Conservation (phyloP, 202 grass and related monocot genomes). For the Zoysia matrella region DNA sequence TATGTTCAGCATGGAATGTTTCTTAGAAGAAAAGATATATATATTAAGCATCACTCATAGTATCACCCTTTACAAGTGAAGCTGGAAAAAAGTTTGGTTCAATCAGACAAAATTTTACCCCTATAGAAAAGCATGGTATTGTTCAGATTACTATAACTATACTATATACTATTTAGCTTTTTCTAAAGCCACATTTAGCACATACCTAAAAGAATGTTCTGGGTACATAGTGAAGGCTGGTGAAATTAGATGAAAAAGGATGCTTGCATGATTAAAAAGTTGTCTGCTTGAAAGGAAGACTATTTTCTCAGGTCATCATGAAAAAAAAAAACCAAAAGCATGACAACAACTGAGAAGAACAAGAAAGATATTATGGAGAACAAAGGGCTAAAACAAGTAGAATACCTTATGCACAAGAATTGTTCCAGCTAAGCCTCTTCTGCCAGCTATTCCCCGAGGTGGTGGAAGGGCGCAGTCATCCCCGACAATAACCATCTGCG, state of each 20-base stretch:
- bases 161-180: not conserved
- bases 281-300: not conserved
- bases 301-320: slow-evolving; percentile 17
- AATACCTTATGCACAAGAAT: not conserved
- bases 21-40: not conserved
- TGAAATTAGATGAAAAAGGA: slow-evolving; percentile 25
- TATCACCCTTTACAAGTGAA: slow-evolving; percentile 14
- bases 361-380: slow-evolving; percentile 35
- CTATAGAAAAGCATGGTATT: not conserved
- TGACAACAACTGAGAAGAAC: not conserved
- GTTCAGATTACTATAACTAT: slow-evolving; percentile 7
- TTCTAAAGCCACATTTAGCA: slow-evolving; percentile 20
- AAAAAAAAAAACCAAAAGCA: not conserved
- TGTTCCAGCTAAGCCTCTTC: too few species aligned
- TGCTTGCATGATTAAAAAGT: slow-evolving; percentile 12
- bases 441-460: too few species aligned
- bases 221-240: not conserved
- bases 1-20: slow-evolving; percentile 9
- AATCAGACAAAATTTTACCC: slow-evolving; percentile 25
- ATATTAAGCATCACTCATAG: not conserved
- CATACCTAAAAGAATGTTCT: slow-evolving; percentile 16
- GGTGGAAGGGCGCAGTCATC: too few species aligned
- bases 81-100: slow-evolving; percentile 20
- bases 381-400: slow-evolving; percentile 4
- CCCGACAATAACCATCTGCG: slow-evolving; percentile 91